These are phyloP conservation scores for Bonia amplexicaulis DNA, from an alignment of 176 grass and related monocot species.

Conservation along the genomic window DNA sequence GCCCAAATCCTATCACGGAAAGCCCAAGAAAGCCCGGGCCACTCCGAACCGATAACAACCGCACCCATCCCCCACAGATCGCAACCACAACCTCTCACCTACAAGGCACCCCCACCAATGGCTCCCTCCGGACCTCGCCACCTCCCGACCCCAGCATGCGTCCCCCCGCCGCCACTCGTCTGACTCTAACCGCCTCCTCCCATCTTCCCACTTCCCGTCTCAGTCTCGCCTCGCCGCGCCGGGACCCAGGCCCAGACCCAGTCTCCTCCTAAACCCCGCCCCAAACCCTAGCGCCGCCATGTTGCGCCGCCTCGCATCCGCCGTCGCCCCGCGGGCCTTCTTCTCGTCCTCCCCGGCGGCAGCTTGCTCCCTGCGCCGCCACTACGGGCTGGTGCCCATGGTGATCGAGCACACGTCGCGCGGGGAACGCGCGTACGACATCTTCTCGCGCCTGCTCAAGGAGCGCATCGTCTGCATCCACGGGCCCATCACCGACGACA, in stretches of 20 bases:
- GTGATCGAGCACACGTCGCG: slow-evolving; percentile 89
- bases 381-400: slow-evolving; percentile 76
- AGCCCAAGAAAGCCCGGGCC: not conserved
- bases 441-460: slow-evolving; percentile 88
- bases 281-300: slow-evolving; percentile 47
- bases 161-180: slow-evolving; percentile 2
- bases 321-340: slow-evolving; percentile 33
- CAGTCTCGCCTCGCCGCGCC: slow-evolving; percentile 1
- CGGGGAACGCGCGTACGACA: slow-evolving; percentile 81
- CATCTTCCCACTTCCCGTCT: not conserved
- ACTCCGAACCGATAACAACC: not conserved
- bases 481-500: slow-evolving; percentile 75
- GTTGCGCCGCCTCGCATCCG: slow-evolving; percentile 38
- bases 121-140: slow-evolving; percentile 1
- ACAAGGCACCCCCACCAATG: slow-evolving; percentile 27
- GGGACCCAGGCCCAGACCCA: slow-evolving; percentile 22
- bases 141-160: slow-evolving; percentile 15
- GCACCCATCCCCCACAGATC: not conserved
- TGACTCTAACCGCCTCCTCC: not conserved
- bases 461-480: slow-evolving; percentile 94
- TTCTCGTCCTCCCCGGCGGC: slow-evolving; percentile 9
- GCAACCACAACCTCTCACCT: not conserved
- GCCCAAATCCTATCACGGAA: not conserved
- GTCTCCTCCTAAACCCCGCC: slow-evolving; percentile 17
- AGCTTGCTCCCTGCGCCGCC: slow-evolving; percentile 25